A percentile compares a stretch with the other conserved stretches of the same genome.
These are phyloP conservation scores for Sextonia rubra DNA, from an alignment of 164 flowering plant species.

Conservation along the genomic window DNA sequence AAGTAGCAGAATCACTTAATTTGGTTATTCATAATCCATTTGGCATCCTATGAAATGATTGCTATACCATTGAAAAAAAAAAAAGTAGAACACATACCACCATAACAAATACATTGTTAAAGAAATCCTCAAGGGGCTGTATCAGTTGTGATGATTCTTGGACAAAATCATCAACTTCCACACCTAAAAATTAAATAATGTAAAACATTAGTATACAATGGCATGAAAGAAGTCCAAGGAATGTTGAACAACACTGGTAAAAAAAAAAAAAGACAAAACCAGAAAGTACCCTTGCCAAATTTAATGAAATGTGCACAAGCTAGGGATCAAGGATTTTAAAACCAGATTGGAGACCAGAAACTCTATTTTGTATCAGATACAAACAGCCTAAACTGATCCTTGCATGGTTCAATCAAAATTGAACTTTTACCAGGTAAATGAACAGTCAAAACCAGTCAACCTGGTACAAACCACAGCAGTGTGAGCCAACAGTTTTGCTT, in stretches of 20 bases:
- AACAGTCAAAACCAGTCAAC: no score
- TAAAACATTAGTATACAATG: background rate
- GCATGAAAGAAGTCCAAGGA: background rate
- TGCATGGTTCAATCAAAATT: no score
- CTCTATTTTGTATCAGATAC: no score
- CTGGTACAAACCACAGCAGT: no score
- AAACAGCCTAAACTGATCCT: no score
- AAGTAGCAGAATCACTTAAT: background rate
- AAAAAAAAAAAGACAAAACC: no score
- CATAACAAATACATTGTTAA: slow-evolving; percentile 87
- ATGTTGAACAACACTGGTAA: background rate
- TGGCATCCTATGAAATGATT: background rate
- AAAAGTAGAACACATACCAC: slow-evolving; percentile 60
- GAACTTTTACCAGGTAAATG: no score
- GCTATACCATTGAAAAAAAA: background rate
- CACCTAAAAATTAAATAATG: slow-evolving; percentile 31
- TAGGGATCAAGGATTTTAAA: no score
- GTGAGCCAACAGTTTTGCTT: no score
- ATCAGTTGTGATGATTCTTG: slow-evolving; percentile 59
- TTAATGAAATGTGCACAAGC: no score
- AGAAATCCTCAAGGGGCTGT: slow-evolving; percentile 86
- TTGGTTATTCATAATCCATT: background rate
- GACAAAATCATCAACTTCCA: slow-evolving; percentile 79
- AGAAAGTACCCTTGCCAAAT: no score
- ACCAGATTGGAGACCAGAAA: no score